Evolutionary conservation across 2,329 filamentous ascomycete genomes (phyloP).

Genomic region (Pseudogymnoascus sp.): DNA sequence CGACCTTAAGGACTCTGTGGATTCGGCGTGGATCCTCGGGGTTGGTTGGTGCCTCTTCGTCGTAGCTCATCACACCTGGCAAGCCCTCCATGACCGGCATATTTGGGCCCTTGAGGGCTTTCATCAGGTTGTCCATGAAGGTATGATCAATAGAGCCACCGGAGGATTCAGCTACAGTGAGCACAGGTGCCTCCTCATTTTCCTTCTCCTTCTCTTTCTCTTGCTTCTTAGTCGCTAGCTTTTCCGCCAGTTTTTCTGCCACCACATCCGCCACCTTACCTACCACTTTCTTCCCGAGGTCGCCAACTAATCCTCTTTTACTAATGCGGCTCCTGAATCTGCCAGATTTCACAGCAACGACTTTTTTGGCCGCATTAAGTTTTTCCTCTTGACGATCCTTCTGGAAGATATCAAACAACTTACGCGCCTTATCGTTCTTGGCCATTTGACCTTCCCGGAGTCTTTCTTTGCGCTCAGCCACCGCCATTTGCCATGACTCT

Average conservation of each 20-base stretch:
- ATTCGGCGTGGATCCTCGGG: not conserved
- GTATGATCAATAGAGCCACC: not conserved
- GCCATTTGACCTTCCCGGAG: not conserved
- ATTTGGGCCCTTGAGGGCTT: not conserved
- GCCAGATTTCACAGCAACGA: not conserved
- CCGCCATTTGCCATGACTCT: not conserved
- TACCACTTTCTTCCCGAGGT: not conserved
- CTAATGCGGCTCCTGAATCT: not conserved
- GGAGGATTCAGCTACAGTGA: not conserved
- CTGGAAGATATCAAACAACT: not conserved
- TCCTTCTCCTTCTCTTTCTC: not conserved
- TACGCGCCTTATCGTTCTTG: not conserved
- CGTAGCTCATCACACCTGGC: not conserved
- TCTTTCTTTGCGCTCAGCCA: not conserved
- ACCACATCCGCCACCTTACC: not conserved
- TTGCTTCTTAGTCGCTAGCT: not conserved
- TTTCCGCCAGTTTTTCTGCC: not conserved
- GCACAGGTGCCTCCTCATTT: not conserved
- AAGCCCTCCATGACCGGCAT: not conserved
- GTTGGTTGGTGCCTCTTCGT: not conserved
- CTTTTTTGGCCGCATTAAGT: not conserved
- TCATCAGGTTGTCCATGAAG: constrained; percentile 2
- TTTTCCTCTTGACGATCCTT: not conserved
- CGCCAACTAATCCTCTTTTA: not conserved
- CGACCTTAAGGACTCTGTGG: not conserved